phyloP scores from a whole-genome alignment of 2,329 filamentous ascomycete genomes.

The Chaetomium strumarium region DNA sequence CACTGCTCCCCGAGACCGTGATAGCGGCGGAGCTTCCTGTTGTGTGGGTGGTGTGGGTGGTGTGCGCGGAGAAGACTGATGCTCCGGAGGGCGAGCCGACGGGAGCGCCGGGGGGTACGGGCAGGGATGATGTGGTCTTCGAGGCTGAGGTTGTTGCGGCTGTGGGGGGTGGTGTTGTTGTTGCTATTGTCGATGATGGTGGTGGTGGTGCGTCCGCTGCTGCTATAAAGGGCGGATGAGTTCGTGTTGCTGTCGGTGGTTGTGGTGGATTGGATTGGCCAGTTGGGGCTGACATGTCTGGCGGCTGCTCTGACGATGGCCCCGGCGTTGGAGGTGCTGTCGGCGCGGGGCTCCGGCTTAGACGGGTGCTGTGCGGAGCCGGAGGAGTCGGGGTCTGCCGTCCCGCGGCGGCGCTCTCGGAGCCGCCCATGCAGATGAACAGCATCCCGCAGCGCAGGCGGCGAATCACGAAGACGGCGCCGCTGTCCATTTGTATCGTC shows the following conservation, averaged over 20 bases:
- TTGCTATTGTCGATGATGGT: not conserved
- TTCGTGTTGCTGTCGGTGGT: not conserved
- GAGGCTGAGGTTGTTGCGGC: not conserved
- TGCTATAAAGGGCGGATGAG: not conserved
- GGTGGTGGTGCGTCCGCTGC: not conserved
- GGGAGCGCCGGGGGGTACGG: not conserved
- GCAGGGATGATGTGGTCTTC: not conserved
- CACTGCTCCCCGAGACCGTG: constrained; percentile 34
- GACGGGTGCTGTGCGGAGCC: not conserved
- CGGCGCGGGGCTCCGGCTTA: not conserved
- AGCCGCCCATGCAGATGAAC: constrained; percentile 52
- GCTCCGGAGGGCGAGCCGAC: constrained; percentile 34
- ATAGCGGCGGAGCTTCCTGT: constrained; percentile 25
- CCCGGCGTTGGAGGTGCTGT: not conserved
- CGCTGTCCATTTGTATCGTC: constrained; percentile 52
- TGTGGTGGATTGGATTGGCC: not conserved
- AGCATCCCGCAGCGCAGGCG: constrained; percentile 53
- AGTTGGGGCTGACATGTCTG: not conserved
- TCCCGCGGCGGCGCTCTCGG: not conserved
- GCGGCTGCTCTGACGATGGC: not conserved
- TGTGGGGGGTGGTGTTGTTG: not conserved
- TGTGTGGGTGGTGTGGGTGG: constrained; percentile 36
- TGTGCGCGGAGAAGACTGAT: constrained; percentile 41
- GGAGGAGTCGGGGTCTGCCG: not conserved
- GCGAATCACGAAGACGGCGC: constrained; percentile 53